Percentiles rank a stretch among this genome's conserved stretches.
Conservation (phyloP, 2,329 filamentous ascomycete genomes). For the Diplodia intermedia region DNA sequence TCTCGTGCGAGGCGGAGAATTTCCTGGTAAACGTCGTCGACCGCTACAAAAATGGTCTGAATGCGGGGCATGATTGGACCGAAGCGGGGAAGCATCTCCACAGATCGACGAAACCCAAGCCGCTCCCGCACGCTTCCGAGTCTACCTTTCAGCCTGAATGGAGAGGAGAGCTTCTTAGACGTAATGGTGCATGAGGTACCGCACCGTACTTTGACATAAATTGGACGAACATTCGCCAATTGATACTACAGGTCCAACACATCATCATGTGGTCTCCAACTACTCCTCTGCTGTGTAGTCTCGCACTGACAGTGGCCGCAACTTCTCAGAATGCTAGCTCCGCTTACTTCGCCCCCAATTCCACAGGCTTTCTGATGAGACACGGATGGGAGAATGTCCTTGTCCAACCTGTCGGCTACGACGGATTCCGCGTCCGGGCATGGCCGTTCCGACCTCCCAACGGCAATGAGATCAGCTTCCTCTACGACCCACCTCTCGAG, state of each 20-base stretch:
- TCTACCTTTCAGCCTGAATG: slow-evolving; percentile 22
- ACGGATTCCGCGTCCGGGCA: slow-evolving; percentile 50
- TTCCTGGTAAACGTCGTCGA: background rate
- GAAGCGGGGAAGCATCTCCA: slow-evolving; percentile 29
- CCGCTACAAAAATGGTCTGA: slow-evolving; percentile 10
- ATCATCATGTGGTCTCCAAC: slow-evolving; percentile 5
- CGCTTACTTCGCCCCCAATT: slow-evolving; percentile 37
- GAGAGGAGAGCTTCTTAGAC: background rate
- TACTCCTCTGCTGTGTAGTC: slow-evolving; percentile 1
- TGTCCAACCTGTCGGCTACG: slow-evolving; percentile 50
- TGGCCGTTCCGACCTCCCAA: slow-evolving; percentile 49
- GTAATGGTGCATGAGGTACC: background rate
- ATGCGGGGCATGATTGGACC: slow-evolving; percentile 21
- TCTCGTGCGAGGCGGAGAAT: slow-evolving; percentile 1
- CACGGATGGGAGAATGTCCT: slow-evolving; percentile 51
- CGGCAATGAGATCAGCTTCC: slow-evolving; percentile 48
- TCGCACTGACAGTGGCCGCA: background rate
- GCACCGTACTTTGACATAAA: slow-evolving; percentile 19
- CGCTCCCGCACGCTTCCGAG: slow-evolving; percentile 27
- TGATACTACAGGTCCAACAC: background rate
- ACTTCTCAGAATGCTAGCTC: slow-evolving; percentile 11
- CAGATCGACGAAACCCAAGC: slow-evolving; percentile 24
- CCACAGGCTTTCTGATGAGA: slow-evolving; percentile 44
- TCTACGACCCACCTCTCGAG: slow-evolving; percentile 51
- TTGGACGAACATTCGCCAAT: background rate